A percentile compares a stretch with the other conserved stretches of the same genome.
phyloP scores from a whole-genome alignment of 305 asterid species.

The Fraxinus sp. region DNA sequence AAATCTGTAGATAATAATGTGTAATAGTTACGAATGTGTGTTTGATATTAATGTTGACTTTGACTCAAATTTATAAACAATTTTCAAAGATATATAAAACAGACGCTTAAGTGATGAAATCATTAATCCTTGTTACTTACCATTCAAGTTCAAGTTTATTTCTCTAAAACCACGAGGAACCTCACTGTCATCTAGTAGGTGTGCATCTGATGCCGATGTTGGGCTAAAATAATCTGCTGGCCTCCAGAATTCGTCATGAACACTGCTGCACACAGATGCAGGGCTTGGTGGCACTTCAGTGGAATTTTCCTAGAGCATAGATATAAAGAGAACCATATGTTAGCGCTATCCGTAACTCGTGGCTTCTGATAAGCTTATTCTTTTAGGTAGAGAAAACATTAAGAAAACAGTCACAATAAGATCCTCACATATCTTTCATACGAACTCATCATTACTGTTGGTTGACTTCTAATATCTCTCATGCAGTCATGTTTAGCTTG shows the following conservation, averaged over 20 bases:
- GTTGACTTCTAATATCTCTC: slow-evolving; percentile 54
- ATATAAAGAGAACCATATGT: not conserved
- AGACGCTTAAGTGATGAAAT: not conserved
- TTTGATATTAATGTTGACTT: not conserved
- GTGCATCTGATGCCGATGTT: slow-evolving; percentile 54
- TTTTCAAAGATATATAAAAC: not conserved
- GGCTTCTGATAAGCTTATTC: not conserved
- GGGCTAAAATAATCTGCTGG: slow-evolving; percentile 66
- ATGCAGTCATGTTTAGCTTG: slow-evolving; percentile 39
- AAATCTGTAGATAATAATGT: not conserved
- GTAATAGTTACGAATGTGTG: not conserved
- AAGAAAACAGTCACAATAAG: slow-evolving; percentile 5
- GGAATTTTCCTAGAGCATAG: slow-evolving; percentile 63
- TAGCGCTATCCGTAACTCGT: slow-evolving; percentile 5
- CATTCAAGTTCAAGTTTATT: slow-evolving; percentile 81
- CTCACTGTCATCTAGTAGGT: slow-evolving; percentile 59
- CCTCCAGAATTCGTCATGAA: slow-evolving; percentile 73
- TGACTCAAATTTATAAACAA: not conserved
- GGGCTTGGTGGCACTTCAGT: slow-evolving; percentile 99
- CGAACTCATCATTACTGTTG: slow-evolving; percentile 41
- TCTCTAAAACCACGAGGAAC: slow-evolving; percentile 70
- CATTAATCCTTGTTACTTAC: slow-evolving; percentile 39
- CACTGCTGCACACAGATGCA: slow-evolving; percentile 86
- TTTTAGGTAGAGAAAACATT: not conserved
- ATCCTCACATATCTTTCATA: slow-evolving; percentile 68